A percentile compares a stretch with the other conserved stretches of the same genome.
phyloP scores from a whole-genome alignment of 352 stramenopile genomes.

The Globisporangium polare region DNA sequence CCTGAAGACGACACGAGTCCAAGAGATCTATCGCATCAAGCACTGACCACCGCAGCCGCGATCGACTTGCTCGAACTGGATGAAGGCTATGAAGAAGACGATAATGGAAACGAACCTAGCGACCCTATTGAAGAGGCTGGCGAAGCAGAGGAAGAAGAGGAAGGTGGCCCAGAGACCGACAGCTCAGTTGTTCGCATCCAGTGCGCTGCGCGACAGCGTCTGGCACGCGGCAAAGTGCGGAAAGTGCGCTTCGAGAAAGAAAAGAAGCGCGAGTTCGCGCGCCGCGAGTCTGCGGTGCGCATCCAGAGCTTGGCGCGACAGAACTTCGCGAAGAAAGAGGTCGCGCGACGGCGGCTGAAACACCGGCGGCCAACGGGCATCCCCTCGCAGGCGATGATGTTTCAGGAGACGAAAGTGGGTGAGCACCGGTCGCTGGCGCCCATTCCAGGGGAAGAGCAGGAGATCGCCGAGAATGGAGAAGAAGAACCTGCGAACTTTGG shows the following conservation, averaged over 20 bases:
- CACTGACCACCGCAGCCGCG: not conserved
- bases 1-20: not conserved
- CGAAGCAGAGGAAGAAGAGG: not conserved
- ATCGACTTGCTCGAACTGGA: conserved; percentile 11
- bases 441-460: not conserved
- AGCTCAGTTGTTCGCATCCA: conserved; percentile 45
- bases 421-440: not conserved
- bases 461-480: conserved; percentile 2
- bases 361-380: conserved; percentile 30
- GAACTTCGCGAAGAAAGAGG: conserved; percentile 36
- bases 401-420: not conserved
- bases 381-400: conserved; percentile 11
- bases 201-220: conserved; percentile 35
- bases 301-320: conserved; percentile 43
- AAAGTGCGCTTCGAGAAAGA: conserved; percentile 23
- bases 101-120: not conserved
- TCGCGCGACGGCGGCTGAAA: conserved; percentile 25
- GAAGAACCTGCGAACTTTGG: not conserved
- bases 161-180: not conserved
- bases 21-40: not conserved
- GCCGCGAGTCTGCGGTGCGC: conserved; percentile 17
- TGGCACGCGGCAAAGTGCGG: conserved; percentile 27
- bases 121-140: not conserved
- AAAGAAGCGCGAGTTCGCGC: not conserved
- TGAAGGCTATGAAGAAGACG: conserved; percentile 3